phyloP scores from a whole-genome alignment of 345 rosid species.

The Erucastrum elatum region DNA sequence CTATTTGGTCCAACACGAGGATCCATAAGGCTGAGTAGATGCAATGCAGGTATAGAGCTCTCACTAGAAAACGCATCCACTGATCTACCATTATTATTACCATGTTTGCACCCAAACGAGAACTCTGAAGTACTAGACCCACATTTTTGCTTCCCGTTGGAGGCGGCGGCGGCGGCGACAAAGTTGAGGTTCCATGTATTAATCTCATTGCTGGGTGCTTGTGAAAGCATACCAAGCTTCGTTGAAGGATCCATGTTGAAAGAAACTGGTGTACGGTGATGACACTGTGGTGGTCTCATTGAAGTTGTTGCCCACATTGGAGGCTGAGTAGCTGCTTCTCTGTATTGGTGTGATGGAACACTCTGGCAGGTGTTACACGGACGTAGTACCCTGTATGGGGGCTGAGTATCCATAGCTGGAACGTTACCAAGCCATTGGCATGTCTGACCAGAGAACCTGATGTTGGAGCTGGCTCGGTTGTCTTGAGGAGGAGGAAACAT shows the following conservation, averaged over 20 bases:
- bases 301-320: conserved; percentile 52
- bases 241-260: conserved; percentile 43
- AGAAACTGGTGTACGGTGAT: conserved; percentile 40
- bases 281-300: conserved; percentile 45
- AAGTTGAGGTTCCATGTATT: conserved; percentile 41
- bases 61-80: conserved; percentile 65
- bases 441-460: conserved; percentile 48
- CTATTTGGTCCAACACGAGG: conserved; percentile 54
- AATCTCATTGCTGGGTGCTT: neutral
- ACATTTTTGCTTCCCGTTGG: conserved; percentile 49
- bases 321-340: conserved; percentile 48
- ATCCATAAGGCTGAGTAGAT: conserved; percentile 92
- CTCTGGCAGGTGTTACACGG: conserved; percentile 51
- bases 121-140: conserved; percentile 49
- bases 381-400: conserved; percentile 40
- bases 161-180: conserved; percentile 23
- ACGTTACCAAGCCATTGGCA: conserved; percentile 51
- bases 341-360: conserved; percentile 43
- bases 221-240: conserved; percentile 39
- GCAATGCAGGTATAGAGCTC: conserved; percentile 77
- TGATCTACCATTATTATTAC: conserved; percentile 41
- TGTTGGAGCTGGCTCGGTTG: conserved; percentile 40
- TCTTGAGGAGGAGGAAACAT: conserved; percentile 48
- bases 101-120: conserved; percentile 56
- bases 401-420: conserved; percentile 39